Conservation (phyloP, 1,284 basidiomycete genomes). For the Cryptococcus sp. region DNA sequence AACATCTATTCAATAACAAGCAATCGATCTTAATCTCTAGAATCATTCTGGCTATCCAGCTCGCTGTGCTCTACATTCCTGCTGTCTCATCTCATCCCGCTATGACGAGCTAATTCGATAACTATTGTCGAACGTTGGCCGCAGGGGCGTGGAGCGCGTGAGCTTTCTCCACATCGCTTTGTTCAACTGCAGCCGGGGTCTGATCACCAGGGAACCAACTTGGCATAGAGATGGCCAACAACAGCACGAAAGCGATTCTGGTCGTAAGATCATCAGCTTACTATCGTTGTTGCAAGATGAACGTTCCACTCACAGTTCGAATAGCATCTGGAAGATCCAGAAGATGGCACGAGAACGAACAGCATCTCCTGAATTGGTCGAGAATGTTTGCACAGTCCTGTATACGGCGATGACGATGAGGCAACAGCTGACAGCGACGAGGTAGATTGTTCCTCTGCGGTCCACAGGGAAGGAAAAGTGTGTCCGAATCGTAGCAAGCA, state of each 20-base stretch:
- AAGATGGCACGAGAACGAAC: constrained; percentile 21
- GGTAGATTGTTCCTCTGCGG: constrained; percentile 6
- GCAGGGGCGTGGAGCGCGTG: neutral
- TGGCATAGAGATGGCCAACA: constrained; percentile 18
- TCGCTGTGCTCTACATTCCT: too few species aligned
- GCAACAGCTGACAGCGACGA: constrained; percentile 4
- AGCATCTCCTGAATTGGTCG: constrained; percentile 2
- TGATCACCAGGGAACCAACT: constrained; percentile 16
- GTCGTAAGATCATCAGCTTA: neutral
- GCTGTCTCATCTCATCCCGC: too few species aligned
- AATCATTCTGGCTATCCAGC: too few species aligned
- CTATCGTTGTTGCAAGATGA: neutral
- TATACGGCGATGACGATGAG: constrained; percentile 21
- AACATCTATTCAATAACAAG: too few species aligned
- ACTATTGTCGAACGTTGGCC: too few species aligned
- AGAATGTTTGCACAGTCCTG: constrained; percentile 26
- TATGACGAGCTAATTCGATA: too few species aligned
- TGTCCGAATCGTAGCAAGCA: constrained; percentile 5
- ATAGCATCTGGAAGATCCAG: constrained; percentile 30
- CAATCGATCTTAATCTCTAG: too few species aligned
- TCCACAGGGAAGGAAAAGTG: constrained; percentile 5
- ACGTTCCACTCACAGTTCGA: constrained; percentile 21
- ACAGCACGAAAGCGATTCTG: constrained; percentile 16
- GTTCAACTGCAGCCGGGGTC: neutral
- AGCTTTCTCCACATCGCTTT: constrained; percentile 6